Conservation (phyloP, 1,139 yeast species). For the Suhomyces ambrosiae region DNA sequence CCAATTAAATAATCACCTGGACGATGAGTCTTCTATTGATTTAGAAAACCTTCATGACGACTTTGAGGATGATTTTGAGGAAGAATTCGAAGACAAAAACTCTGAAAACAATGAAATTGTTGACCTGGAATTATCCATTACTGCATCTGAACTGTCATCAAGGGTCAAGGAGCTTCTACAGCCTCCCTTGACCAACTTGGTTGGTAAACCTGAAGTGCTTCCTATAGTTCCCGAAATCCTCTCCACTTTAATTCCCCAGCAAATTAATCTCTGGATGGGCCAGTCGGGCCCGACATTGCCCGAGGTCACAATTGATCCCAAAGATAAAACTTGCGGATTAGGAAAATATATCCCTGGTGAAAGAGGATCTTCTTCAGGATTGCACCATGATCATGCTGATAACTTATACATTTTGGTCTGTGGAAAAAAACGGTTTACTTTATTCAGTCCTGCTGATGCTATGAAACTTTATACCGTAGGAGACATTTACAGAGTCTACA, state of each 20-base stretch:
- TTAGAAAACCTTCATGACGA: conserved; percentile 53
- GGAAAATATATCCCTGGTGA: conserved; percentile 54
- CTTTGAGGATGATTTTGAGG: conserved; percentile 27
- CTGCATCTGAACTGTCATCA: conserved; percentile 10
- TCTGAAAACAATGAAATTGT: conserved; percentile 9
- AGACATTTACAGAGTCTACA: conserved; percentile 47
- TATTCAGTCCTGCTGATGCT: conserved; percentile 65
- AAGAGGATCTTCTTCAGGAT: conserved; percentile 65
- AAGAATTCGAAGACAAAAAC: conserved; percentile 9
- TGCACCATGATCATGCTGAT: conserved; percentile 84
- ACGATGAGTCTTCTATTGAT: conserved; percentile 36
- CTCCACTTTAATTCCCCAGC: conserved; percentile 57
- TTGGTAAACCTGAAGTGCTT: conserved; percentile 23
- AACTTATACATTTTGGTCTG: conserved; percentile 61
- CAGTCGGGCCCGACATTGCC: conserved; percentile 10
- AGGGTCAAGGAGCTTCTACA: conserved; percentile 54
- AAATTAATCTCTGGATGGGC: conserved; percentile 76
- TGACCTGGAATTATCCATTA: conserved; percentile 11
- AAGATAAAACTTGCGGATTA: conserved; percentile 33
- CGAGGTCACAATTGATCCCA: conserved; percentile 2
- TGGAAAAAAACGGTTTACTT: conserved; percentile 67
- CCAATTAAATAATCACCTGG: conserved; percentile 11
- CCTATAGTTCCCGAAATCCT: conserved; percentile 49
- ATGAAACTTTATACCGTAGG: conserved; percentile 62
- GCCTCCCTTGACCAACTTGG: conserved; percentile 58